Evolutionary conservation across 129 eudicot genomes (phyloP), one percentile per base, ranked within the genome.

Genomic region (Tagetes erecta): DNA sequence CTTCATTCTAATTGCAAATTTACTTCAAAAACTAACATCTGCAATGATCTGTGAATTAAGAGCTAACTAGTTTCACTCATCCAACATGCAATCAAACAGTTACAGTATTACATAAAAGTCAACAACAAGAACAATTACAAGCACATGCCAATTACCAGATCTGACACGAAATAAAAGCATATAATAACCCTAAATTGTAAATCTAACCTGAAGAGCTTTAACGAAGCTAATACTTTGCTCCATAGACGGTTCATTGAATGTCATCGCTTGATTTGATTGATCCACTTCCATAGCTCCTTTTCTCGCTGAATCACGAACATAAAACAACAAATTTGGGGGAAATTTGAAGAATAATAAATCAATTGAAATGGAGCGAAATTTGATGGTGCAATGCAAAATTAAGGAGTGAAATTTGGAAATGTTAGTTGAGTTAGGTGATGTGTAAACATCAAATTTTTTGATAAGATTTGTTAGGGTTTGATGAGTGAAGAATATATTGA

Each of bases 141-240:
- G 27, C 67, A 65, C 9, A 10, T 12, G 71, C 14, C 33, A 58
- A 45, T 0, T 73, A n/a, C 42, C 79, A 84, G 97, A 91, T 87
- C 97, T 64, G 72, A 80, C 35, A 47, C 36, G 37, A 74, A 13
- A 37, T 3, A 12, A 62, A 47, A 14, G 14, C 12, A 20, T 2
- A 8, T 30, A 57, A 56, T 47, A 3, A 66, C 72, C 79, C 31
- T 2, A 12, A 68, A 35, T 27, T 12, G 59, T 11, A 53, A 34
- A 38, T 51, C 56, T 56, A 74, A 93, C 98, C 98, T 93, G 98
- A 69, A 93, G 79, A 10, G 98, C 98, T 64, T 86, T 90, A 63
- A 93, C 98, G 76, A 93, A 93, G 75, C 91, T 81, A 78, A 86
- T 88, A 67, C 86, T 90, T 0, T 83, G 94, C 85, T 93, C 97